phyloP scores from a whole-genome alignment of 139 green algal species.

The Zygnema cylindricum region DNA sequence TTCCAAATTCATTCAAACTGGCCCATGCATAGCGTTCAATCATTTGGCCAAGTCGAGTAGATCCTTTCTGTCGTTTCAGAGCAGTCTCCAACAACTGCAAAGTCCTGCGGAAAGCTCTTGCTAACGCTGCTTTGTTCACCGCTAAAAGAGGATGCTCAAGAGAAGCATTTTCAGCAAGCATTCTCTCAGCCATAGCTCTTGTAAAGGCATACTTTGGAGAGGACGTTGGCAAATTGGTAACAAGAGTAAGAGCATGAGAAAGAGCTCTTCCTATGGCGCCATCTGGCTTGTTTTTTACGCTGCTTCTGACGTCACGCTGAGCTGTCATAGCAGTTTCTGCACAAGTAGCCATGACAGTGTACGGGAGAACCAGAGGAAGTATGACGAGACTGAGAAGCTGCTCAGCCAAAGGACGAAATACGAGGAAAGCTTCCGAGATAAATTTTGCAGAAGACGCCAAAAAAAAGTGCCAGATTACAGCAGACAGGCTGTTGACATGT shows the following conservation, averaged over 20 bases:
- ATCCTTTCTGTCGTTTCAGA: not conserved
- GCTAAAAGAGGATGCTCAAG: not conserved
- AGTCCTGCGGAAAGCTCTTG: slow-evolving; percentile 15
- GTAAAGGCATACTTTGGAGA: slow-evolving; percentile 29
- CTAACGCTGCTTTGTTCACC: not conserved
- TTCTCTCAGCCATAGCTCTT: slow-evolving; percentile 7
- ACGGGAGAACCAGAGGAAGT: not conserved
- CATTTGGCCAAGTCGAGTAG: not conserved
- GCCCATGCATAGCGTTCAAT: not conserved
- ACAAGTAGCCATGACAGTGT: not conserved
- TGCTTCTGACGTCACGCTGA: not conserved
- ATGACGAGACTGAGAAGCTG: not conserved
- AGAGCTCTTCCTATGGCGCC: not conserved
- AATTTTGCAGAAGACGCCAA: not conserved
- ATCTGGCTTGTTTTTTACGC: not conserved
- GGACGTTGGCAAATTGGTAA: slow-evolving; percentile 13
- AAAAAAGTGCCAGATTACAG: not conserved
- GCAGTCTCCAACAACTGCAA: not conserved
- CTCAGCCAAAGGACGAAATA: not conserved
- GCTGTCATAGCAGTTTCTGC: not conserved
- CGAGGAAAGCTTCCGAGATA: not conserved
- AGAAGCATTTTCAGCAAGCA: slow-evolving; percentile 17
- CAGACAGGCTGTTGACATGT: not conserved
- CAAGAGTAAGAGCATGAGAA: not conserved
- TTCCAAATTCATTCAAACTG: not conserved